phyloP scores from a whole-genome alignment of 139 green algal species.

The Nannochloris sp. region DNA sequence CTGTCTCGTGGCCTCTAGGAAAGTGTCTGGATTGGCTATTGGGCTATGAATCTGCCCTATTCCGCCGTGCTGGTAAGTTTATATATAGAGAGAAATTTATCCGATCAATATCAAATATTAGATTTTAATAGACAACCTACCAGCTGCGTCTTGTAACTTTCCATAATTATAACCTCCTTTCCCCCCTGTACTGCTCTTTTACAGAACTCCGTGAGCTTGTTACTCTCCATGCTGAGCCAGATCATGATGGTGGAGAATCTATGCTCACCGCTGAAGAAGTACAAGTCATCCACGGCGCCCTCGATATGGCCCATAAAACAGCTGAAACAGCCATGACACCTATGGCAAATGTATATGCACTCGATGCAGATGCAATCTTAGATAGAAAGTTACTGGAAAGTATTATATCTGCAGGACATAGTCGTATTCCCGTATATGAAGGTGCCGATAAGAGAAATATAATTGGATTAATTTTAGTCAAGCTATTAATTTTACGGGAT shows the following conservation, averaged over 20 bases:
- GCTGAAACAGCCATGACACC: slow-evolving; percentile 49
- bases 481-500: background rate
- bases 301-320: slow-evolving; percentile 49
- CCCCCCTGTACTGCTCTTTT: too few relatives aligned
- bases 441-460: background rate
- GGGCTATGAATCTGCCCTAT: slow-evolving; percentile 32
- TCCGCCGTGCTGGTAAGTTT: slow-evolving; percentile 25
- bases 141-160: too few relatives aligned
- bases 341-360: slow-evolving; percentile 44
- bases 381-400: slow-evolving; percentile 2
- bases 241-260: background rate
- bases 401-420: slow-evolving; percentile 10
- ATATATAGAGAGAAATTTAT: too few relatives aligned
- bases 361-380: slow-evolving; percentile 8
- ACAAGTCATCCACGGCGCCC: slow-evolving; percentile 43
- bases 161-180: too few relatives aligned
- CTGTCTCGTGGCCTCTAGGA: slow-evolving; percentile 43
- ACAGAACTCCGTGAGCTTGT: background rate
- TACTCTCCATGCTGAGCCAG: background rate
- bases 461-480: background rate
- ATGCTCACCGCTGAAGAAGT: slow-evolving; percentile 21
- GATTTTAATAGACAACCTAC: too few relatives aligned
- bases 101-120: too few relatives aligned
- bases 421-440: slow-evolving; percentile 2
- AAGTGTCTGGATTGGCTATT: slow-evolving; percentile 47